Base-by-base conservation (phyloP, 2,329 filamentous ascomycete genomes). In the Chaetomium sp. region DNA sequence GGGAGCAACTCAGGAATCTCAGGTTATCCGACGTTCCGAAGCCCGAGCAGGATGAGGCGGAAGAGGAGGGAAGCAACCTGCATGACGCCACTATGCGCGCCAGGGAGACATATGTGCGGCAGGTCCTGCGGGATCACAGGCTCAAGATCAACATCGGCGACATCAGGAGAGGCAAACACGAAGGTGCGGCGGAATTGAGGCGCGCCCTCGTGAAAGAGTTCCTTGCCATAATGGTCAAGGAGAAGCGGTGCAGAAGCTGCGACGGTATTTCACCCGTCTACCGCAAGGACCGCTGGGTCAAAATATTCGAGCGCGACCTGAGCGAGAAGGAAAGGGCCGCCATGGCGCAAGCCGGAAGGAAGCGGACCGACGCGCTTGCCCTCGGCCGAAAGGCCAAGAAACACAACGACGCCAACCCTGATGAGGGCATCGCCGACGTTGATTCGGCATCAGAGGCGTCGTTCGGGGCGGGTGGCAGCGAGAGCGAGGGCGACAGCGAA, bases 221-320 rank as follows among this genome's bases (percentile, higher is more conserved):
- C 70, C 82, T 97, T 66, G 85, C 85, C 60, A 85, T 88, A 31
- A 89, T 97, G 62, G 85, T 85, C 56, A 85, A 84, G 70, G 82
- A 84, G 55, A 90, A 88, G 71, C 85, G 85, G 72, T 99, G 95
- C 78, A 81, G 81, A 54, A 82, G 79, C 62, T 89, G 86, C 70
- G 79, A 81, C 57, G 90, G 90, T 31, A 86, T 95, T 67, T 93
- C 90, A 16, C 93, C 93, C 12, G 82, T 83, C 2, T 98, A 92
- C 77, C 88, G 94, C 71, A 97, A 96, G 76, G 94, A 99, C 73
- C 85, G 90, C 51, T 95, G 88, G 72, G 90, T 93, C 74, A 99
- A 98, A 77, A 93, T 99, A 61, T 99, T 98, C 77, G 89, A 94
- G 74, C 95, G 91, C 74, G 82, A 90, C 1, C 79, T 97, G 63